These are phyloP conservation scores for Starmerella vaccinii DNA, from an alignment of 805 yeast species.

Conservation along the genomic window DNA sequence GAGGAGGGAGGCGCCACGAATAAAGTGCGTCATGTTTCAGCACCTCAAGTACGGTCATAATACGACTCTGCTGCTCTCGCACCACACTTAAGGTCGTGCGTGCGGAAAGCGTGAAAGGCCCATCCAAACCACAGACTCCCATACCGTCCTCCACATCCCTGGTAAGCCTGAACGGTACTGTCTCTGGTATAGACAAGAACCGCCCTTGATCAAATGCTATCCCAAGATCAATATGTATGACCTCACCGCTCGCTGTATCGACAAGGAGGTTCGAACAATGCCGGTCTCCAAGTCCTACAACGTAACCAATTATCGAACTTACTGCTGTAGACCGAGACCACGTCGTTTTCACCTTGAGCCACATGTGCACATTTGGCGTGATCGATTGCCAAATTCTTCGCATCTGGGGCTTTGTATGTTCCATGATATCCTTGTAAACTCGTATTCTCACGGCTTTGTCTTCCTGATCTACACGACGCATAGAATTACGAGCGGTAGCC, in stretches of 20 bases:
- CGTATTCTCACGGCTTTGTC: slow-evolving; percentile 17
- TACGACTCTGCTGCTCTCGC: slow-evolving; percentile 53
- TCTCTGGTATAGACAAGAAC: slow-evolving; percentile 74
- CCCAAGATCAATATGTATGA: slow-evolving; percentile 91
- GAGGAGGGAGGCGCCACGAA: slow-evolving; percentile 79
- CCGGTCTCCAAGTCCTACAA: slow-evolving; percentile 89
- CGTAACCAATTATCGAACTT: slow-evolving; percentile 74
- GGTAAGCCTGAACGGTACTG: slow-evolving; percentile 86
- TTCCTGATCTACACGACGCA: slow-evolving; percentile 4
- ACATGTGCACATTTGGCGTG: slow-evolving; percentile 55
- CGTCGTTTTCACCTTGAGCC: slow-evolving; percentile 57
- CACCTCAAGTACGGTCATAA: slow-evolving; percentile 74
- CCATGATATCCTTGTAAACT: slow-evolving; percentile 39
- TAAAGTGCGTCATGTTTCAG: slow-evolving; percentile 87
- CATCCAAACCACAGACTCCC: slow-evolving; percentile 78
- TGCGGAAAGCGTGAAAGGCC: slow-evolving; percentile 61
- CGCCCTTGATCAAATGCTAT: slow-evolving; percentile 94
- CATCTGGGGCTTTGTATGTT: slow-evolving; percentile 54
- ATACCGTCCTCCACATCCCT: slow-evolving; percentile 86
- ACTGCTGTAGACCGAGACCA: slow-evolving; percentile 77
- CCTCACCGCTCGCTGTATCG: slow-evolving; percentile 78
- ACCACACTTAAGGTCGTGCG: slow-evolving; percentile 63
- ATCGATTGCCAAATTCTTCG: slow-evolving; percentile 59
- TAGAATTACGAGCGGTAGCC: slow-evolving; percentile 44
- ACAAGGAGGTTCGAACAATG: slow-evolving; percentile 83